phyloP scores from a whole-genome alignment of 306 rosid genomes.

The Hylodesmum podocarpum region DNA sequence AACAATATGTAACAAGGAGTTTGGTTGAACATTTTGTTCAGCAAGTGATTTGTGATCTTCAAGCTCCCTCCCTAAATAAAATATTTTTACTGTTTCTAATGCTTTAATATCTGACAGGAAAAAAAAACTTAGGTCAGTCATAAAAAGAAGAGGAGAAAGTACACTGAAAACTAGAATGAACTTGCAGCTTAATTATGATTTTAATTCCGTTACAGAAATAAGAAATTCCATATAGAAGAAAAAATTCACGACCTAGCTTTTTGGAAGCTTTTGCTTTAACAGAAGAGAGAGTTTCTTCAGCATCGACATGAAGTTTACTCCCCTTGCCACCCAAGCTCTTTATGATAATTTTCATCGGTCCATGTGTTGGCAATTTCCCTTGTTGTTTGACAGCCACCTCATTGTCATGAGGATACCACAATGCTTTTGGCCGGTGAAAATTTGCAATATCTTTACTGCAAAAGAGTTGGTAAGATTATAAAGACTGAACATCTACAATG shows the following conservation, averaged over 20 bases:
- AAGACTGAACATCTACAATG: constrained; percentile 1
- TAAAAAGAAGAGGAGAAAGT: constrained; percentile 13
- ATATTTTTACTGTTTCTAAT: constrained; percentile 68
- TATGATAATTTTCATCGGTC: constrained; percentile 81
- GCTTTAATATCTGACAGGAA: constrained; percentile 71
- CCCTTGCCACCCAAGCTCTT: constrained; percentile 98
- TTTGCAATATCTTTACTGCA: constrained; percentile 93
- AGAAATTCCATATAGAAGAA: background rate
- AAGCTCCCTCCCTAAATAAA: constrained; percentile 82
- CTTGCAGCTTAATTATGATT: constrained; percentile 4
- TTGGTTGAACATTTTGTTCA: constrained; percentile 84
- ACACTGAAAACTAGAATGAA: background rate
- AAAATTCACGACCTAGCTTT: constrained; percentile 82
- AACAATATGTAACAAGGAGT: constrained; percentile 93
- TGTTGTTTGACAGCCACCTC: constrained; percentile 79
- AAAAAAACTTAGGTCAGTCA: constrained; percentile 11
- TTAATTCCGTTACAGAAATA: background rate
- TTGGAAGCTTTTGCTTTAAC: constrained; percentile 85
- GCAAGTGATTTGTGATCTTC: constrained; percentile 70
- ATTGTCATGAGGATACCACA: constrained; percentile 96
- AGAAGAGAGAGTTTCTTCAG: constrained; percentile 78
- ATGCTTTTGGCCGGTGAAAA: constrained; percentile 95
- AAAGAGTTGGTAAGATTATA: constrained; percentile 34
- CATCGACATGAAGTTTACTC: constrained; percentile 74
- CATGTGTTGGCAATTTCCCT: constrained; percentile 71